Conservation (phyloP, 202 grass and related monocot genomes). For the Tripidium arundinaceum region DNA sequence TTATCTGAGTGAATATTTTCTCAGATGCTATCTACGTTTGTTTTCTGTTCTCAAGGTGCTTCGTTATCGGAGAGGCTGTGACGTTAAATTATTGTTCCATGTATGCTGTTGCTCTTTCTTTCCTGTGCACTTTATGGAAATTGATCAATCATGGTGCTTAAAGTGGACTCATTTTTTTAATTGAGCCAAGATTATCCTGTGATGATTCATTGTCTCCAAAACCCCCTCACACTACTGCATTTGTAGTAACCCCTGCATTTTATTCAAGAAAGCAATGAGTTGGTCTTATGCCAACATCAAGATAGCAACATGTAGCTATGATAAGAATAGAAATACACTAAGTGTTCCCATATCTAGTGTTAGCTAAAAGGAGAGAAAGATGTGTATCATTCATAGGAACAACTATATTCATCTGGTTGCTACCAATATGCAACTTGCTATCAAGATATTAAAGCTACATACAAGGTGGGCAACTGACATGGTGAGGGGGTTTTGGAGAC, state of each 20-base stretch:
- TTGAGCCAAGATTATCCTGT: conserved; percentile 9
- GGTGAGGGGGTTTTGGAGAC: background rate
- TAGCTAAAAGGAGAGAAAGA: background rate
- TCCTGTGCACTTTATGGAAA: conserved; percentile 3
- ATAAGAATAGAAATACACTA: background rate
- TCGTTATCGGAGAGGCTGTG: conserved; percentile 18
- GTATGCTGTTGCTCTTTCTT: conserved; percentile 23
- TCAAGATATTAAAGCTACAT: background rate
- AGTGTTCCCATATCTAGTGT: conserved; percentile 4
- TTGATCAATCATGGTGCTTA: conserved; percentile 35
- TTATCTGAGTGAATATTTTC: background rate
- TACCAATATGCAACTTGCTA: background rate
- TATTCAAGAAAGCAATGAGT: conserved; percentile 11
- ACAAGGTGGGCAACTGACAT: background rate
- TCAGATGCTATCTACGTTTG: conserved; percentile 25
- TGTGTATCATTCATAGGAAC: background rate
- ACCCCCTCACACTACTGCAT: conserved; percentile 87
- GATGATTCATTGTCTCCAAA: background rate
- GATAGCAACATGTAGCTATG: background rate
- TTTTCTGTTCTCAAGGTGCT: conserved; percentile 36
- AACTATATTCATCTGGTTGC: background rate
- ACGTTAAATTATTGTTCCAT: conserved; percentile 40
- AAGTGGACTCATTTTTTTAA: background rate
- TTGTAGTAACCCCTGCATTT: conserved; percentile 95
- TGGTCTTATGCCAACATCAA: background rate